phyloP scores from a whole-genome alignment of 1,284 basidiomycete genomes.

The Melampsora larici-populina region DNA sequence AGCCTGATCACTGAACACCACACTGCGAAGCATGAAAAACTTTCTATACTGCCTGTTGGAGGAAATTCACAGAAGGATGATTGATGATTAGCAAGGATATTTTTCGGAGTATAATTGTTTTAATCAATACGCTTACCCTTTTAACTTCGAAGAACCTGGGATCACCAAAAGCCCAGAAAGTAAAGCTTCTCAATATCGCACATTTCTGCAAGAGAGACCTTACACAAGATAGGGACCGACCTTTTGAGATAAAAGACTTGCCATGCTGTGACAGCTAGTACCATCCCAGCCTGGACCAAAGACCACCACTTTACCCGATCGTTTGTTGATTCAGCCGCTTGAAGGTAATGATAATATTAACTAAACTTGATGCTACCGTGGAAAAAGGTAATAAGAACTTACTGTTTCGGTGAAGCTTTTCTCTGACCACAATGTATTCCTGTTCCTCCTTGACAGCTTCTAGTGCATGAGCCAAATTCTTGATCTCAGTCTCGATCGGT shows the following conservation, averaged over 20 bases:
- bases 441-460: slow-evolving; percentile 96
- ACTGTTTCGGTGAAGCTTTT: slow-evolving; percentile 86
- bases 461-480: slow-evolving; percentile 76
- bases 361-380: slow-evolving; percentile 56
- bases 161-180: slow-evolving; percentile 17
- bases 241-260: slow-evolving; percentile 98
- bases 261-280: slow-evolving; percentile 88
- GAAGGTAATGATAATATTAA: not conserved
- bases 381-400: slow-evolving; percentile 44
- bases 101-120: not conserved
- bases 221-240: slow-evolving; percentile 50
- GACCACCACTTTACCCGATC: slow-evolving; percentile 99
- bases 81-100: no score
- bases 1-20: no score
- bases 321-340: slow-evolving; percentile 63
- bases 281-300: slow-evolving; percentile 77
- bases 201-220: not conserved
- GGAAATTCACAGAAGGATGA: no score
- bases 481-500: slow-evolving; percentile 93
- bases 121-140: slow-evolving; percentile 62
- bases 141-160: slow-evolving; percentile 92
- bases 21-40: no score
- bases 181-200: not conserved
- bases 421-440: slow-evolving; percentile 93
- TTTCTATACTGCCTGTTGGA: no score